Conservation (phyloP, 495 filamentous ascomycete species). For the Xylaria acuta region DNA sequence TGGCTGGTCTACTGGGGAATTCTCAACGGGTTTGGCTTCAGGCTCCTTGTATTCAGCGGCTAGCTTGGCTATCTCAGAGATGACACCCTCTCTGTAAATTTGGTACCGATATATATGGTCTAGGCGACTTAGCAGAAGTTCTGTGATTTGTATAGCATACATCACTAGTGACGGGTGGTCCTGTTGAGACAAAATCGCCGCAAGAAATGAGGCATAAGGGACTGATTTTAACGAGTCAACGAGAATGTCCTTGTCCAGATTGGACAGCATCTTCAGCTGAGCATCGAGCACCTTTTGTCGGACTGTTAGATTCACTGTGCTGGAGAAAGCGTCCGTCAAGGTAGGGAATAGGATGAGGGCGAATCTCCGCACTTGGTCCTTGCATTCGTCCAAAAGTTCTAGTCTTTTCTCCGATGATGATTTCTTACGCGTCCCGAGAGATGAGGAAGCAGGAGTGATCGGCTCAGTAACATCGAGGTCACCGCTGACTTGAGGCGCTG, state of each 20-base stretch:
- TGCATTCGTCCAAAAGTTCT: conserved; percentile 78
- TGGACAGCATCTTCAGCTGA: conserved; percentile 98
- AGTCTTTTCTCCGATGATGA: conserved; percentile 78
- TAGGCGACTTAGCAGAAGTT: conserved; percentile 82
- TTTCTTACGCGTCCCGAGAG: conserved; percentile 56
- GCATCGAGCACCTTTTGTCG: conserved; percentile 96
- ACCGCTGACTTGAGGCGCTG: conserved; percentile 28
- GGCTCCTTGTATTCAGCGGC: conserved; percentile 52
- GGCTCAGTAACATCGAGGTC: conserved; percentile 42
- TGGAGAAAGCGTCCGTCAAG: conserved; percentile 95
- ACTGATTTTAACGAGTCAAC: conserved; percentile 88
- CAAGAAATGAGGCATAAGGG: conserved; percentile 95
- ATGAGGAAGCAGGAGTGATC: conserved; percentile 42
- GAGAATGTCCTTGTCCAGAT: conserved; percentile 81
- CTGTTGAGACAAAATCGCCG: conserved; percentile 93
- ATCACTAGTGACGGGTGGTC: conserved; percentile 89
- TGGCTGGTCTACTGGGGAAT: conserved; percentile 56
- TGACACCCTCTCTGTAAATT: conserved; percentile 96
- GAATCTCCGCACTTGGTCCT: conserved; percentile 85
- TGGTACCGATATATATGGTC: conserved; percentile 91
- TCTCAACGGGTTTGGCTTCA: conserved; percentile 35
- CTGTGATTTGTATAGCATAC: conserved; percentile 83
- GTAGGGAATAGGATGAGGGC: conserved; percentile 95
- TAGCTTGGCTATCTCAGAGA: conserved; percentile 86
- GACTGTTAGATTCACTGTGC: conserved; percentile 96